Percentiles rank a stretch among this genome's conserved stretches.
Conservation (phyloP, 1,284 basidiomycete species). For the Boletus semigastroideus region DNA sequence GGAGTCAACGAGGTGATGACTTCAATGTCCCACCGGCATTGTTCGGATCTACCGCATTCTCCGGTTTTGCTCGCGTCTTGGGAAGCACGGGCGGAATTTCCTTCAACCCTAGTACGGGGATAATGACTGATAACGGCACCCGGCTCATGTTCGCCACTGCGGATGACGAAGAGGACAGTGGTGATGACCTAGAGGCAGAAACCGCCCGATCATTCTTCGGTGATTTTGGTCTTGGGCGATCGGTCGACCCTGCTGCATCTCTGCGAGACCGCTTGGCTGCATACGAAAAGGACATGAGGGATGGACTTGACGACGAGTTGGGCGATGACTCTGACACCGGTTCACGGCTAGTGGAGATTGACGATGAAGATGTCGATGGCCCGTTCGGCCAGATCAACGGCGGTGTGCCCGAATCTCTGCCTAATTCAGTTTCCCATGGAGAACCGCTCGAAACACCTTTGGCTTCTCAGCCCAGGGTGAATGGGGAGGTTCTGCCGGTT, state of each 20-base stretch:
- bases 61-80: constrained; percentile 46
- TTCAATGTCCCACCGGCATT: constrained; percentile 18
- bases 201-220: constrained; percentile 46
- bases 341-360: constrained; percentile 27
- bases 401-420: constrained; percentile 12
- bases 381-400: constrained; percentile 34
- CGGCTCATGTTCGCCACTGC: constrained; percentile 58
- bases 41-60: constrained; percentile 34
- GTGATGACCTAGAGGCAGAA: constrained; percentile 43
- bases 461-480: constrained; percentile 41
- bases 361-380: constrained; percentile 31
- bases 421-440: constrained; percentile 9
- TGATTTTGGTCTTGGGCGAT: constrained; percentile 42
- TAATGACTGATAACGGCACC: constrained; percentile 44
- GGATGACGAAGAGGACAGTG: constrained; percentile 57
- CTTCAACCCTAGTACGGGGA: constrained; percentile 50
- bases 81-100: constrained; percentile 56
- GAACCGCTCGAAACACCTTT: constrained; percentile 47
- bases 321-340: constrained; percentile 23
- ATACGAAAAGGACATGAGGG: constrained; percentile 49
- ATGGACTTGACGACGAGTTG: constrained; percentile 31
- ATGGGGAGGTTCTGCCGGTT: constrained; percentile 47
- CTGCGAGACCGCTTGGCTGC: constrained; percentile 63
- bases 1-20: constrained; percentile 39
- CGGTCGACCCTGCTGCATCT: constrained; percentile 51